Evolutionary conservation across 225 moss, liverwort and hornwort genomes (phyloP).

Genomic region (Physcomitrium patens): DNA sequence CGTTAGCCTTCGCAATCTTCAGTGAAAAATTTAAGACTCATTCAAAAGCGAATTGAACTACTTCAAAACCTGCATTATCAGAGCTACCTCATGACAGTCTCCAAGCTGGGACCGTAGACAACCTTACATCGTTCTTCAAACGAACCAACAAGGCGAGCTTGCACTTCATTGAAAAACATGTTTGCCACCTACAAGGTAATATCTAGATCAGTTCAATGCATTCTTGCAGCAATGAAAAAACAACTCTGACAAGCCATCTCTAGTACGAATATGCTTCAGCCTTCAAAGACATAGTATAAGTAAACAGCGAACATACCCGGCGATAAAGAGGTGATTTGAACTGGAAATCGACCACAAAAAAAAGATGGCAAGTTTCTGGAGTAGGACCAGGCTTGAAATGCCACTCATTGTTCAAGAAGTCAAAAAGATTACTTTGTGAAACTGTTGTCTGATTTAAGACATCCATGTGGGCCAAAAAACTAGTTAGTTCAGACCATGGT

Average conservation of each 20-base stretch:
- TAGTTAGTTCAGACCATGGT: background rate
- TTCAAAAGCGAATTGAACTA: slow-evolving; percentile 29
- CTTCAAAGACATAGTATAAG: background rate
- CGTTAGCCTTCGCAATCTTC: slow-evolving; percentile 35
- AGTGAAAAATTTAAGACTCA: slow-evolving; percentile 32
- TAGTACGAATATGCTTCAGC: background rate
- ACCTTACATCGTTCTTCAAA: slow-evolving; percentile 50
- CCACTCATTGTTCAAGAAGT: slow-evolving; percentile 88
- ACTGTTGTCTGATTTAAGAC: slow-evolving; percentile 76
- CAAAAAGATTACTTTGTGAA: slow-evolving; percentile 86
- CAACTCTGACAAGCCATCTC: slow-evolving; percentile 5
- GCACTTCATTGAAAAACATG: slow-evolving; percentile 94
- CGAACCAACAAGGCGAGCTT: slow-evolving; percentile 46
- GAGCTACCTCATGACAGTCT: slow-evolving; percentile 24
- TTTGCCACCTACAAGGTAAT: slow-evolving; percentile 71
- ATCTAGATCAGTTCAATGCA: slow-evolving; percentile 44
- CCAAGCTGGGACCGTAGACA: slow-evolving; percentile 59
- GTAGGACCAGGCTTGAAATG: slow-evolving; percentile 91
- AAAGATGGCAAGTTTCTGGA: slow-evolving; percentile 79
- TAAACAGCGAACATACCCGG: slow-evolving; percentile 52
- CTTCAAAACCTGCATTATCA: slow-evolving; percentile 20
- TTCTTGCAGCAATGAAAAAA: slow-evolving; percentile 9
- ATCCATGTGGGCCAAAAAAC: background rate
- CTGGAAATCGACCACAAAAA: slow-evolving; percentile 93
- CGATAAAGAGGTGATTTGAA: slow-evolving; percentile 96